Conservation (phyloP, 306 rosid species). For the Prosopis cineraria region DNA sequence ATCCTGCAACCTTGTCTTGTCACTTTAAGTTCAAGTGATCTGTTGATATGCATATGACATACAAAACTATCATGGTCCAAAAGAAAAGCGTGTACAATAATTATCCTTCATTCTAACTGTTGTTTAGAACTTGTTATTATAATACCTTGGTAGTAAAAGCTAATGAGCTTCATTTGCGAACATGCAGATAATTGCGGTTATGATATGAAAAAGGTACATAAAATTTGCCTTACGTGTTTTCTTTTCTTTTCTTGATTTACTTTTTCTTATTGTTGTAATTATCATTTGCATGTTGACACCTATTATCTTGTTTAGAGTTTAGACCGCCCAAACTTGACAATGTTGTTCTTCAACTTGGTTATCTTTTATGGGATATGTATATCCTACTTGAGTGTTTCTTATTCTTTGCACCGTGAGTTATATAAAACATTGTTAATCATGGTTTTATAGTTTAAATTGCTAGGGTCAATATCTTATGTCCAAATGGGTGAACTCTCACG, state of each 20-base stretch:
- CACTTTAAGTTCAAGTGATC: background rate
- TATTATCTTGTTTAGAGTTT: slow-evolving; percentile 16
- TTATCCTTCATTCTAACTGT: background rate
- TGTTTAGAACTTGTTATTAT: background rate
- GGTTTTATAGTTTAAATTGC: background rate
- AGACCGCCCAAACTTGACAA: slow-evolving; percentile 12
- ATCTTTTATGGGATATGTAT: slow-evolving; percentile 11
- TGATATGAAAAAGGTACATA: slow-evolving; percentile 79
- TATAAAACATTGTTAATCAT: background rate
- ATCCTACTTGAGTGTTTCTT: background rate
- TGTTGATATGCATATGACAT: background rate
- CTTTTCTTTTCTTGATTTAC: background rate
- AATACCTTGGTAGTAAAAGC: slow-evolving; percentile 32
- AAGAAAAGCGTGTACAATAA: background rate
- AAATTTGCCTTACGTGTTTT: slow-evolving; percentile 17
- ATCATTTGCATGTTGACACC: background rate
- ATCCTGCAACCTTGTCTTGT: background rate
- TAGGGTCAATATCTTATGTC: background rate
- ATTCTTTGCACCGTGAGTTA: background rate
- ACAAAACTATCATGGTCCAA: background rate
- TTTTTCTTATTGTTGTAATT: background rate
- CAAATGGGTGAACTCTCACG: background rate
- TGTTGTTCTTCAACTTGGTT: background rate
- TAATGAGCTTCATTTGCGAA: slow-evolving; percentile 41
- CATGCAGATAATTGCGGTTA: slow-evolving; percentile 77